Evolutionary conservation across 441 rosid genomes (phyloP), one percentile per base, ranked within the genome.

Genomic region (Aquilaria agallochum): DNA sequence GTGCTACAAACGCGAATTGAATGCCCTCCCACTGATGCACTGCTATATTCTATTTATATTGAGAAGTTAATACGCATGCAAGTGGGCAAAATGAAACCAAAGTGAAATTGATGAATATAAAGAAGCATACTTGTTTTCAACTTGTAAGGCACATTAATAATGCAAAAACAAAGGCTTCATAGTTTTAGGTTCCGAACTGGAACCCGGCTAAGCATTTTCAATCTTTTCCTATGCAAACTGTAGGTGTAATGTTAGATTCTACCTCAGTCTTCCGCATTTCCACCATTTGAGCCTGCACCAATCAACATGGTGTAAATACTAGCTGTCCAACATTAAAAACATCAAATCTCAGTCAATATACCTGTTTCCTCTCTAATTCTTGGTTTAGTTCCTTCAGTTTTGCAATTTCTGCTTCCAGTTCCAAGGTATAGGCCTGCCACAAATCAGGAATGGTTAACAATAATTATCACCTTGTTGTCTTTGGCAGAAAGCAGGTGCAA

Each of bases 371-470:
- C 69, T 68, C 78, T 69, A 87, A 68, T 62, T 87, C 87, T 70
- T 78, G 65, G 67, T 87, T 87, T 71, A 73, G 13, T 68, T 84
- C 83, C 65, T 87, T 87, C 10, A 82, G 88, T 62, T 81, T 83
- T 31, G 84, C 84, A 60, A 87, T 69, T 66, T 84, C 89, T 63
- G 83, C 86, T 77, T 87, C 94, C 62, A 87, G 74, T 74, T 81
- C 90, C 77, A 83, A 50, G 4, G 90, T 84, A 58, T 87, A 87
- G 11, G 94, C 94, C 94, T 87, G 81, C 58, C 63, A 72, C 45
- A 59, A 68, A 60, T 56, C 32, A 58, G 66, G 55, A 53, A 50
- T 51, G 59, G 51, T 40, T 42, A 66, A 55, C 9, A 31, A 36
- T 36, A 8, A 36, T 36, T 4, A 5, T 3, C 7, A 36, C 42